Evolutionary conservation across 2,329 filamentous ascomycete species (phyloP), one percentile per base, ranked within the genome.

Genomic region (Ophiostoma himal-ulmi): DNA sequence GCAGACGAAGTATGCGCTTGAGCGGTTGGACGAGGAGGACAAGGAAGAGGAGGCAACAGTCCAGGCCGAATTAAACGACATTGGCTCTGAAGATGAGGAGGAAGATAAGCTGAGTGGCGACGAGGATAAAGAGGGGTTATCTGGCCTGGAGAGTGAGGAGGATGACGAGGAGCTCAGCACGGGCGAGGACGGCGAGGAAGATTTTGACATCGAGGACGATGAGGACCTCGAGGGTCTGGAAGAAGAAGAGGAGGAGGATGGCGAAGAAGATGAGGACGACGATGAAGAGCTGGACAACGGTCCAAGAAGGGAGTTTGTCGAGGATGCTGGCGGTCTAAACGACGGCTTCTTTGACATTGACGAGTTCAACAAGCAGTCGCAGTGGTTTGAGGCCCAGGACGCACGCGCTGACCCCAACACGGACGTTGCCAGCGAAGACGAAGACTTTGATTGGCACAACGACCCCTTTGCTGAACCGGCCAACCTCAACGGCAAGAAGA

Each of bases 341-440:
- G 95, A 99, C 77, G 94, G 93, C 5, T 99, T 99, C 82, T 99
- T 99, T 81, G 96, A 93, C 20, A 94, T 99, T 76, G 94, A 98
- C 76, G 89, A 96, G 72, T 99, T 99, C 85, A 99, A 99, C 83
- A 92, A 90, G 78, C 92, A 96, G 77, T 92, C 93, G 1, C 92
- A 96, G 76, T 91, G 90, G 77, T 88, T 97, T 67, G 95, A 99
- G 79, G 88, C 92, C 74, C 91, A 93, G 78, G 94, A 98, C 78
- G 86, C 87, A 37, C 85, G 86, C 73, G 93, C 91, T 37, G 92
- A 94, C 74, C 87, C 88, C 52, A 89, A 91, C 75, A 90, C 90
- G 70, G 91, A 90, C 73, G 85, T 84, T 69, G 91, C 86, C 72
- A 93, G 89, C 78, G 93, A 96, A 69, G 92, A 96, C 67, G 90